Evolutionary conservation across 192 early-diverging fungal genomes (phyloP).

Genomic region (Pilaira anomala): DNA sequence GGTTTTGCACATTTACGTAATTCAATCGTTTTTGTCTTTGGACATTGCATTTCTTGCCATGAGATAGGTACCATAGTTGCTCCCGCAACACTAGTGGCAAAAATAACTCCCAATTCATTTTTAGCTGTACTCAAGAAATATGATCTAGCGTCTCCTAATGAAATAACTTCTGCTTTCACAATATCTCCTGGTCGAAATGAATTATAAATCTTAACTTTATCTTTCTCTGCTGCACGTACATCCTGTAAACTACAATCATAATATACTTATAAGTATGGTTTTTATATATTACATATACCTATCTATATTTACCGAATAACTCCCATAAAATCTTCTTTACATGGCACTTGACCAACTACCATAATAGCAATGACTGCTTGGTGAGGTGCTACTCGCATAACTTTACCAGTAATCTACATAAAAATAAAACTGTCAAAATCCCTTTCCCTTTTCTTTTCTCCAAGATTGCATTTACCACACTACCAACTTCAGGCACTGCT

Average conservation of each 20-base stretch:
- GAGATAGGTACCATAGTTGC: slow-evolving; percentile 89
- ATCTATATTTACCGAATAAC: slow-evolving; percentile 58
- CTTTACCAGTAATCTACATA: slow-evolving; percentile 69
- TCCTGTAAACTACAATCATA: slow-evolving; percentile 68
- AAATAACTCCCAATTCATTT: slow-evolving; percentile 93
- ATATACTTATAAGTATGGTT: not conserved
- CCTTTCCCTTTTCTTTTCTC: not conserved
- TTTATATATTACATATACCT: not conserved
- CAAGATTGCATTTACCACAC: slow-evolving; percentile 41
- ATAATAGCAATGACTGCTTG: slow-evolving; percentile 88
- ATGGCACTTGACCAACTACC: slow-evolving; percentile 79
- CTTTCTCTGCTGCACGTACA: slow-evolving; percentile 90
- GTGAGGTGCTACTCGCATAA: slow-evolving; percentile 85
- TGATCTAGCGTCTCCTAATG: slow-evolving; percentile 87
- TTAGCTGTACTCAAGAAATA: slow-evolving; percentile 90
- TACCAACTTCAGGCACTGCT: slow-evolving; percentile 73
- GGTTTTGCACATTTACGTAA: slow-evolving; percentile 96
- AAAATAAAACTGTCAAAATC: too few species aligned
- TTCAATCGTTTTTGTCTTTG: slow-evolving; percentile 81
- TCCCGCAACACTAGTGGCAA: slow-evolving; percentile 81
- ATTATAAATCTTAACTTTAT: slow-evolving; percentile 87
- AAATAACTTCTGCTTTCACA: slow-evolving; percentile 80
- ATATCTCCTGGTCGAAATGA: slow-evolving; percentile 95
- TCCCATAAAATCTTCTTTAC: slow-evolving; percentile 86
- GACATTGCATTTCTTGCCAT: slow-evolving; percentile 98